Evolutionary conservation across 2,329 filamentous ascomycete genomes (phyloP).

Genomic region (Xylariaceae sp.): DNA sequence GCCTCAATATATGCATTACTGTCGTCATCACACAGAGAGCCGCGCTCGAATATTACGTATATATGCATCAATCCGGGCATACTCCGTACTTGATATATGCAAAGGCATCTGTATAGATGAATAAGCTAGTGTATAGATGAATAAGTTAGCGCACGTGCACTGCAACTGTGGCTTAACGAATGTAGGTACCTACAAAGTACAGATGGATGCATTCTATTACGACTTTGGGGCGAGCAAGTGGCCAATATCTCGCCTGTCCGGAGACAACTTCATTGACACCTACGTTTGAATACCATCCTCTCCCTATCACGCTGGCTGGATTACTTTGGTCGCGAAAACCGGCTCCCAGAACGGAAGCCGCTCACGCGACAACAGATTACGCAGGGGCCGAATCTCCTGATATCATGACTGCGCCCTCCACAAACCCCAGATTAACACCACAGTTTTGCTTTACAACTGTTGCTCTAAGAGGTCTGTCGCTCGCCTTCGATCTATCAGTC

Average conservation of each 20-base stretch:
- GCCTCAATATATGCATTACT: conserved; percentile 1
- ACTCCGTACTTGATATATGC: too few relatives aligned
- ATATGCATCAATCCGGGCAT: too few relatives aligned
- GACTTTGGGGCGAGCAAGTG: background rate
- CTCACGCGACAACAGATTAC: conserved; percentile 24
- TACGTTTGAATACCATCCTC: background rate
- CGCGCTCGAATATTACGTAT: too few relatives aligned
- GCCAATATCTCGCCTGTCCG: background rate
- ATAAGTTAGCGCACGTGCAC: too few relatives aligned
- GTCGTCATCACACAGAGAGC: background rate
- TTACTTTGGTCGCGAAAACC: conserved; percentile 43
- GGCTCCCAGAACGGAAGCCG: conserved; percentile 37
- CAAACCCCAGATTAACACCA: conserved; percentile 54
- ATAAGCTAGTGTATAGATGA: too few relatives aligned
- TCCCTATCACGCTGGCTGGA: conserved; percentile 41
- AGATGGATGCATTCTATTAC: background rate
- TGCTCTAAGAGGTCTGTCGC: conserved; percentile 57
- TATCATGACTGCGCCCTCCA: conserved; percentile 44
- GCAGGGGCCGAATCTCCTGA: conserved; percentile 22
- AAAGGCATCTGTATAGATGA: too few relatives aligned
- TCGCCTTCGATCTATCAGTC: background rate
- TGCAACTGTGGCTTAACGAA: background rate
- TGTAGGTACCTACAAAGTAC: too few relatives aligned
- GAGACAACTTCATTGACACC: background rate
- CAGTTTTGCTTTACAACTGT: conserved; percentile 73